Conservation (phyloP, 768 basidiomycete genomes). For the Chalciporus sphaerocephalus region DNA sequence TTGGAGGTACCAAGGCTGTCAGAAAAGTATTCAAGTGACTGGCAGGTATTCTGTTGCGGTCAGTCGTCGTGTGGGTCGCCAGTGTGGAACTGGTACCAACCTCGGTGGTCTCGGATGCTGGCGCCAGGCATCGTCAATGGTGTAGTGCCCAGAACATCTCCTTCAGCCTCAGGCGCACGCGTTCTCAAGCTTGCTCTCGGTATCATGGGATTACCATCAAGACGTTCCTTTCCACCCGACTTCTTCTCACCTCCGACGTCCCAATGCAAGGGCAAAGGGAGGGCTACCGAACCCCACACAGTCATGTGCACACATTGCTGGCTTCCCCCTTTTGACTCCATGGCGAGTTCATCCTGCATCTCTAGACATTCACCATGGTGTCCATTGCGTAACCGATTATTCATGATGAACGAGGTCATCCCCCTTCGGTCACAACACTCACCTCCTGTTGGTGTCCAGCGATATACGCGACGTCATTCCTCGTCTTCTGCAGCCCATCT, state of each 20-base stretch:
- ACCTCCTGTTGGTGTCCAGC: conserved; percentile 10
- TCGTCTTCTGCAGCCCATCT: conserved; percentile 14
- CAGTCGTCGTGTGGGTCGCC: conserved; percentile 12
- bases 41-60: background rate
- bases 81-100: conserved; percentile 3
- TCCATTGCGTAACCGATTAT: conserved; percentile 37
- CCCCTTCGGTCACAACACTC: conserved; percentile 21
- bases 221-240: conserved; percentile 36
- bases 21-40: no score
- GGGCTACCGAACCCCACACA: conserved; percentile 29
- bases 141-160: conserved; percentile 33
- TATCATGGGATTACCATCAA: conserved; percentile 29
- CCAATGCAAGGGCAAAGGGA: conserved; percentile 52
- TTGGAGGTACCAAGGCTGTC: no score
- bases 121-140: conserved; percentile 50
- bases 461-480: conserved; percentile 22
- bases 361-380: conserved; percentile 47
- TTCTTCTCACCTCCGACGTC: conserved; percentile 56
- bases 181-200: conserved; percentile 27
- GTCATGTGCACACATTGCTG: conserved; percentile 29
- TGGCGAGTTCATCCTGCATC: conserved; percentile 45
- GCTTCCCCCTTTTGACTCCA: conserved; percentile 3
- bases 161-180: conserved; percentile 22
- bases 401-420: conserved; percentile 36
- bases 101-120: conserved; percentile 45